Evolutionary conservation across 306 rosid genomes (phyloP), one percentile per base, ranked within the genome.

Genomic region (Dalbergia cochinchinensis): DNA sequence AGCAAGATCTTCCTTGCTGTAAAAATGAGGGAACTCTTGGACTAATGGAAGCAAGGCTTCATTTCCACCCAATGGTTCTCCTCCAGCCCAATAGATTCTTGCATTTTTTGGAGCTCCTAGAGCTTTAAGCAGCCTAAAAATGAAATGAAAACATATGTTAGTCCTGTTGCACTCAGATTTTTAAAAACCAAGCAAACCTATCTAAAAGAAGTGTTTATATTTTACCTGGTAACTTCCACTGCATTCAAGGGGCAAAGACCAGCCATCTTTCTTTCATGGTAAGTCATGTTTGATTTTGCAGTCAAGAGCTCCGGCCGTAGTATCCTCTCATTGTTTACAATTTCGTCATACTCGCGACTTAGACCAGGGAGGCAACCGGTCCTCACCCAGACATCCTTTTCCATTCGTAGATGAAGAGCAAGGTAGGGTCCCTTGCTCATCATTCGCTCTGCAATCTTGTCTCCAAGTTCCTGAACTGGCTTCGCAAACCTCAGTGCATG

Each of bases 371-470:
- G 90, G 80, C 99, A 95, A 41, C 99, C 99, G 3, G 99, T 95
- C 82, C 99, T 95, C 75, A 95, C 98, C 99, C 99, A 95, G 8
- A 95, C 99, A 41, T 95, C 99, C 85, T 88, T 95, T 86, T 95
- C 99, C 98, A 95, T 91, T 81, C 99, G 80, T 34, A 95, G 83
- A 85, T 95, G 99, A 73, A 95, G 94, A 41, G 99, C 96, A 47
- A 95, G 91, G 84, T 93, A 95, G 0, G 98, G 99, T 31, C 99
- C 99, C 83, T 93, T 89, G 86, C 89, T 90, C 26, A 82, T 76
- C 96, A 93, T 95, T 75, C 99, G 90, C 87, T 84, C 93, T 0
- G 93, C 90, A 69, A 95, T 81, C 82, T 74, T 91, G 86, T 89
- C 84, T 10, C 99, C 99, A 12, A 95, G 87, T 70, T 90, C 91